These are phyloP conservation scores for Antarctomyces pellizariae DNA, from an alignment of 495 filamentous ascomycete genomes.

Conservation along the genomic window DNA sequence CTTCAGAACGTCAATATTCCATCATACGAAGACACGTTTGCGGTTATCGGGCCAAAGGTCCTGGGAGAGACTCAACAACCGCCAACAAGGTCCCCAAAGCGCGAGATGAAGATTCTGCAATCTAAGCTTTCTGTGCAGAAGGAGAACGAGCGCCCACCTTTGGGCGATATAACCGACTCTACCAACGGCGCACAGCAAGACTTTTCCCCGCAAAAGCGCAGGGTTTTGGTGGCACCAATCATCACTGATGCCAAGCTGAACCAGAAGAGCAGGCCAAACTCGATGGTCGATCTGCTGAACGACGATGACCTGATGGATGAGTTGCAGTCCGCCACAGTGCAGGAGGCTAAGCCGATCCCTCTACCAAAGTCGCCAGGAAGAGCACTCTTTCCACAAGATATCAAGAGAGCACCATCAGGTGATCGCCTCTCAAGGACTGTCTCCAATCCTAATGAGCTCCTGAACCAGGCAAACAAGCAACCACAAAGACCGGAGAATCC, in stretches of 20 bases:
- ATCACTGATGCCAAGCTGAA: constrained; percentile 18
- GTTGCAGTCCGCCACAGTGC: constrained; percentile 55
- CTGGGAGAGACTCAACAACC: no score
- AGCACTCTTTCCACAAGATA: constrained; percentile 29
- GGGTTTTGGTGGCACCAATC: constrained; percentile 29
- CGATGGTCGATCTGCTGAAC: constrained; percentile 43
- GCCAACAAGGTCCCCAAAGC: constrained; percentile 1
- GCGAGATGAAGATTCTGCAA: constrained; percentile 15
- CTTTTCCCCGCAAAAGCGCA: constrained; percentile 18
- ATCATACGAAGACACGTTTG: constrained; percentile 7
- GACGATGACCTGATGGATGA: constrained; percentile 85
- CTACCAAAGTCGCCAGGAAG: constrained; percentile 71
- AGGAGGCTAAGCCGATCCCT: constrained; percentile 63
- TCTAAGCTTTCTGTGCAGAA: constrained; percentile 25
- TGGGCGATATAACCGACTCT: constrained; percentile 2
- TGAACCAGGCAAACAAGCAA: constrained; percentile 8
- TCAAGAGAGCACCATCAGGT: constrained; percentile 11
- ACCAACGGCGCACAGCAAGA: constrained; percentile 5
- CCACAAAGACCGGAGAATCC: constrained; percentile 5
- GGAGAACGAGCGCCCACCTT: constrained; percentile 2
- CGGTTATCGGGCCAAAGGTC: constrained; percentile 5
- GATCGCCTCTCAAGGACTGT: constrained; percentile 26
- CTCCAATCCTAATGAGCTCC: constrained; percentile 21
- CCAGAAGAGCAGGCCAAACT: constrained; percentile 26
- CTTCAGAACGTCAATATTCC: no score